phyloP scores from a whole-genome alignment of 805 yeast genomes.

The Lachancea dasiensis region DNA sequence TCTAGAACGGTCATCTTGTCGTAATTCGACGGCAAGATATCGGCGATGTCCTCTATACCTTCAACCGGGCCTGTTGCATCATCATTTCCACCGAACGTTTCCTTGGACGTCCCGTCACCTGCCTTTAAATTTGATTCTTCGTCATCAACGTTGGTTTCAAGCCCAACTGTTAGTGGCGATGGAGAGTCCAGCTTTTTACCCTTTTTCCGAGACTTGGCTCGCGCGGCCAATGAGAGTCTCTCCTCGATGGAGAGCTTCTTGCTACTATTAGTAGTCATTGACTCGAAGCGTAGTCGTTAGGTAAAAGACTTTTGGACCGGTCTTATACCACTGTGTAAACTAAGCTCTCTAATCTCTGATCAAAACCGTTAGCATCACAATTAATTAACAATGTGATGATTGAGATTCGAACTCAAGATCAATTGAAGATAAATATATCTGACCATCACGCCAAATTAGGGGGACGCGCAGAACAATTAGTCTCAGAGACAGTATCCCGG shows the following conservation, averaged over 20 bases:
- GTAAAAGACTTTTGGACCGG: too few relatives aligned
- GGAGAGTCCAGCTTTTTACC: slow-evolving; percentile 21
- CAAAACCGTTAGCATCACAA: too few relatives aligned
- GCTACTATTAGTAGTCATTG: slow-evolving; percentile 25
- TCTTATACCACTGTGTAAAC: too few relatives aligned
- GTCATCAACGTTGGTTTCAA: too few relatives aligned
- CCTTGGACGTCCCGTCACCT: too few relatives aligned
- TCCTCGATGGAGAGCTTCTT: slow-evolving; percentile 78
- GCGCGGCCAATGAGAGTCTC: slow-evolving; percentile 76
- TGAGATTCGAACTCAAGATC: not conserved
- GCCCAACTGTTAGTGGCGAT: not conserved
- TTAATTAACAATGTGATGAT: too few relatives aligned
- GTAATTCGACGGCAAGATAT: slow-evolving; percentile 5
- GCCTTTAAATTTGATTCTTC: too few relatives aligned
- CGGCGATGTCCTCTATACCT: not conserved
- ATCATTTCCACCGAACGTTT: too few relatives aligned
- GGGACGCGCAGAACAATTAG: not conserved
- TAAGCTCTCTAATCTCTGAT: too few relatives aligned
- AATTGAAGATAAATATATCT: too few relatives aligned
- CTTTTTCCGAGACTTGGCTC: slow-evolving; percentile 32
- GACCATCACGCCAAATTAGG: not conserved
- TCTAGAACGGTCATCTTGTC: slow-evolving; percentile 2
- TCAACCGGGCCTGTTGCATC: not conserved
- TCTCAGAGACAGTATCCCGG: too few relatives aligned
- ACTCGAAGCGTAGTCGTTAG: too few relatives aligned